Evolutionary conservation across 768 basidiomycete species (phyloP), one percentile per base, ranked within the genome.

Genomic region (Boletus tomentosulus): DNA sequence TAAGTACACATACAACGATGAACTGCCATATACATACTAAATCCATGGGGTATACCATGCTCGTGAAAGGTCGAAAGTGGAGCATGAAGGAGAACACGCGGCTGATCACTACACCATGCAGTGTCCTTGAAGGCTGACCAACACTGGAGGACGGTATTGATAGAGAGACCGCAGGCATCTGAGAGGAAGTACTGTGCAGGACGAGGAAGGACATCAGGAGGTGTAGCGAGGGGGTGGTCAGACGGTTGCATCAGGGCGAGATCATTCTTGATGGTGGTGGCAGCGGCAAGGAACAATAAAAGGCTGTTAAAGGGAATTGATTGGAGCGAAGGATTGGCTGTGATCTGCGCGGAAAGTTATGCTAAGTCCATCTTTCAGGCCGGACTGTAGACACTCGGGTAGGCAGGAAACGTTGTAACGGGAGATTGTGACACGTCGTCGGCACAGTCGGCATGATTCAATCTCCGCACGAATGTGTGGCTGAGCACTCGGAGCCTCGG

Each of bases 211-310:
- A 51, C 7, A 1, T 37, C 13, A n/a, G n/a, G n/a, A 0, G 39
- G 50, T 7, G 35, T 10, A 8, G 6, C 10, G 6, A 16, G 31
- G 1, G 15, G n/a, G 0, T 27, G 49, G 4, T 43, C 4, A 4
- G 55, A 47, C 0, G 34, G 50, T 15, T 56, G 55, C 1, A 51
- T n/a, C 3, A 56, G 34, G 7, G 51, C 27, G 7, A 56, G 47
- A 19, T 56, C 37, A 4, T 48, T 24, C n/a, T 56, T 56, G 41
- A 52, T 6, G 16, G 41, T 6, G 6, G 34, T 4, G 4, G 19
- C 9, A 6, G 0, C 44, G 2, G 47, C 46, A 27, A 53, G 25
- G n/a, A 56, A 53, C 2, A 53, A 2, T 1, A 56, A 25, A 33
- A 56, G 13, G 2, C 1, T 0, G 6, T 48, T 1, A 0, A 56